Base-by-base conservation (phyloP, 2,329 filamentous ascomycete genomes). In the Gaeumannomyces sp. region DNA sequence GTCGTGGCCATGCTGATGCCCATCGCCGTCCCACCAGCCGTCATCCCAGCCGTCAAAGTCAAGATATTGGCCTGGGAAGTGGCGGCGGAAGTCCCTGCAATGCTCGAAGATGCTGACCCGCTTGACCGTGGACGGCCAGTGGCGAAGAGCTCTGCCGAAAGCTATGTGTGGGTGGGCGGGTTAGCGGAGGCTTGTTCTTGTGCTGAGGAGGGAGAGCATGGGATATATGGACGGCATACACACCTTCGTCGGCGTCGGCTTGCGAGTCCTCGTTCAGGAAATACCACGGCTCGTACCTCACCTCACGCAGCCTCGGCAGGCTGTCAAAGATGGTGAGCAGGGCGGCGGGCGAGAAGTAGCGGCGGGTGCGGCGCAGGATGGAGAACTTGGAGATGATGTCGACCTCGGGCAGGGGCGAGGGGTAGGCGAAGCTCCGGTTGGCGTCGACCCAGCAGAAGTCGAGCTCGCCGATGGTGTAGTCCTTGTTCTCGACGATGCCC, bases 71-170 rank as follows among this genome's bases (percentile, higher is more conserved):
- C 33, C 33, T 28, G 62, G 62, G 50, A 63, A 63, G 14, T 63
- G 62, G 22, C 59, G 50, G 33, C 61, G 63, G 31, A 66, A 66
- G 58, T 38, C 45, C 60, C 63, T 65, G 45, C 33, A 66, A 57
- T 71, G 67, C 58, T 70, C 69, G 67, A 69, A 71, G 22, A 71
- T 65, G 59, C 68, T 69, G 60, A 71, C 62, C 13, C 65, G 64
- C 50, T 65, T 66, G 45, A 70, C 62, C 11, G 68, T 62, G 8
- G 59, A 61, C 16, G 70, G 69, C 68, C 69, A 71, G 29, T 69
- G 67, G 33, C 69, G 66, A 11, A 71, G 56, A 16, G 59, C 62
- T 16, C 67, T 64, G 4, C 69, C 69, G 13, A 69, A 62, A 45
- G 69, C 69, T 35, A 11, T 35, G 11, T 11, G 8, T 70, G 59